Conservation (phyloP, 345 rosid species). For the Aquilaria sinensis region DNA sequence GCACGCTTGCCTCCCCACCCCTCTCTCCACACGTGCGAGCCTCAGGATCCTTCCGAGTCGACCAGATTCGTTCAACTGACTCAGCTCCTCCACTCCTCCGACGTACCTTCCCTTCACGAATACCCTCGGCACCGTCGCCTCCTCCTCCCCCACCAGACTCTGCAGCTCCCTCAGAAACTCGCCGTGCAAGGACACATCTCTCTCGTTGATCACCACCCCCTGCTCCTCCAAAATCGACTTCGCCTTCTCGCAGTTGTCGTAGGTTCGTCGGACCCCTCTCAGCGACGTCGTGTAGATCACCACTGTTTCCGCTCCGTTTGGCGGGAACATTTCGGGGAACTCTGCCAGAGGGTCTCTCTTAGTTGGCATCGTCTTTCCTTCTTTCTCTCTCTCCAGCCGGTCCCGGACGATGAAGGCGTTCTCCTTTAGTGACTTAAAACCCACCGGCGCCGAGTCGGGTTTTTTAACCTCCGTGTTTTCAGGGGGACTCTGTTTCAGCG, state of each 20-base stretch:
- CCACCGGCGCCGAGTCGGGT: conserved; percentile 12
- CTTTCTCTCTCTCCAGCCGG: conserved; percentile 56
- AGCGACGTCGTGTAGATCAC: conserved; percentile 90
- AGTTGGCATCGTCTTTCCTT: conserved; percentile 45
- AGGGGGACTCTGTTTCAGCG: conserved; percentile 24
- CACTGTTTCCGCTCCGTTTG: conserved; percentile 53
- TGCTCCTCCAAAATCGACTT: conserved; percentile 46
- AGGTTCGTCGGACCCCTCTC: conserved; percentile 76
- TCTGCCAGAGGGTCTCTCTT: conserved; percentile 67
- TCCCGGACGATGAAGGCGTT: conserved; percentile 62
- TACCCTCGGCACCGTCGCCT: conserved; percentile 54
- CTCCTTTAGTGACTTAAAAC: conserved; percentile 48
- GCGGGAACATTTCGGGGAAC: conserved; percentile 75
- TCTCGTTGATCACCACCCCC: conserved; percentile 67
- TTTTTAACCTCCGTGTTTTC: conserved; percentile 6
- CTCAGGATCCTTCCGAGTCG: conserved; percentile 56
- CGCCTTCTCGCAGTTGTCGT: conserved; percentile 60
- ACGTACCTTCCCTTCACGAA: conserved; percentile 80
- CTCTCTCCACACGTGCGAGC: conserved; percentile 60
- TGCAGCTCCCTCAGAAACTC: conserved; percentile 61
- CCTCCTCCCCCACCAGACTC: conserved; percentile 48
- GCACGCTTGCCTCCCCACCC: conserved; percentile 63
- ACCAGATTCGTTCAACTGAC: conserved; percentile 64
- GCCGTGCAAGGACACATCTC: conserved; percentile 81
- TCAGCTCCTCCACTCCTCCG: conserved; percentile 76